A percentile compares a stretch with the other conserved stretches of the same genome.
phyloP scores from a whole-genome alignment of 2,329 filamentous ascomycete species.

The Botrytis porri region DNA sequence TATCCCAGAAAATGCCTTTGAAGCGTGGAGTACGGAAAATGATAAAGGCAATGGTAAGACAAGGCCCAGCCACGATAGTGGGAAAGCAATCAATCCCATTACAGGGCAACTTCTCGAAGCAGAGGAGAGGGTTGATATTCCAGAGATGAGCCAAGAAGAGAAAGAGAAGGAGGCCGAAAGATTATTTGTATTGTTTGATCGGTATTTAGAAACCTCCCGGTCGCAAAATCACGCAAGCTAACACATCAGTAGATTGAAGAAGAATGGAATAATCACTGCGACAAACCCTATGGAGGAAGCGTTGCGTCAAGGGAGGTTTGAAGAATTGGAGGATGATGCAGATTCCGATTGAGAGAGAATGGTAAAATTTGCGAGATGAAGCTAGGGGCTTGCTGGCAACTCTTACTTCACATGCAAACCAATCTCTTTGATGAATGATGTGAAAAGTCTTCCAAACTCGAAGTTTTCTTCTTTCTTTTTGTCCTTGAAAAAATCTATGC shows the following conservation, averaged over 20 bases:
- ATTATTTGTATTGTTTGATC: conserved; percentile 38
- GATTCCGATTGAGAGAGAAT: conserved; percentile 29
- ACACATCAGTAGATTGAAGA: conserved; percentile 30
- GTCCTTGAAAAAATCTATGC: not conserved
- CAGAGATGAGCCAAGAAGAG: conserved; percentile 85
- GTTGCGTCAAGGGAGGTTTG: conserved; percentile 33
- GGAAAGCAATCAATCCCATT: conserved; percentile 33
- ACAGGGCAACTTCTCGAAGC: conserved; percentile 35
- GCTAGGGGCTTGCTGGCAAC: not conserved
- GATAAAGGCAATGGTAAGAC: conserved; percentile 28
- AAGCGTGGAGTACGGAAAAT: conserved; percentile 46
- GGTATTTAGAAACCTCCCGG: conserved; percentile 25
- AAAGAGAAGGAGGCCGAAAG: conserved; percentile 70
- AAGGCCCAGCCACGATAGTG: conserved; percentile 28
- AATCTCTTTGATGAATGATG: not conserved
- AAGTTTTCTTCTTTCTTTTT: not conserved
- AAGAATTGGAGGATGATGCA: conserved; percentile 36
- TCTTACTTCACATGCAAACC: not conserved
- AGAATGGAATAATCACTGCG: conserved; percentile 36
- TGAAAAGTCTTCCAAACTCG: not conserved
- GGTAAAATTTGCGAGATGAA: not conserved
- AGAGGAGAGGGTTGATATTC: conserved; percentile 45
- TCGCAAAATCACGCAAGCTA: conserved; percentile 11
- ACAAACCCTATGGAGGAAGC: conserved; percentile 35
- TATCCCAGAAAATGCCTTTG: conserved; percentile 64